Base-by-base conservation (phyloP, 2,329 filamentous ascomycete species). In the Exophiala sp. region DNA sequence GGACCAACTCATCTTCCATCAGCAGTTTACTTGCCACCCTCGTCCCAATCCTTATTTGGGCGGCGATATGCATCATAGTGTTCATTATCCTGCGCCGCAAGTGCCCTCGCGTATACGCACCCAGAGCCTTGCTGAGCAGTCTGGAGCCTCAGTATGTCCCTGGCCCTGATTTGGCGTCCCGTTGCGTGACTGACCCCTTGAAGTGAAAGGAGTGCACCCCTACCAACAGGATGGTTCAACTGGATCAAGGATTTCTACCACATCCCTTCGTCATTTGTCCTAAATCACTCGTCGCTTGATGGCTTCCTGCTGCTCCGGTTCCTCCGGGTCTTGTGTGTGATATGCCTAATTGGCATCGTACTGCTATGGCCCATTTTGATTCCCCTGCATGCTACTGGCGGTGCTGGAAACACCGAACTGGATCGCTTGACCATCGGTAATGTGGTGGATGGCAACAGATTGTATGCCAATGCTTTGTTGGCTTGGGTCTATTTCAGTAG, bases 301-400 rank as follows among this genome's bases (percentile, higher is more conserved):
- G 86, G 86, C 14, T 97, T 89, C 68, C 82, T 97, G 38, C 95
- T 94, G 66, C 75, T 97, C 18, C 87, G 91, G 14, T 95, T 91
- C 61, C 71, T 97, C 52, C 83, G 87, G 58, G 85, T 93, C 35
- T 73, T 86, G 37, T 82, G 83, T 53, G 77, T 85, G 50, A 84
- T 90, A 55, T 91, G 85, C 66, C 77, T 95, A 29, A 82, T 88
- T 3, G 93, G 91, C 42, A 87, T 85, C 61, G 70, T 79, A 57
- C 83, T 96, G 50, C 88, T 87, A 22, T 95, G 88, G 85, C 91
- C 93, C 0, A 76, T 96, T 27, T 74, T 97, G 11, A 84, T 86
- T 79, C 91, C 93, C 0, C 73, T 96, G 60, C 90, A 96, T 67
- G 81, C 81, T 41, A 95, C 88, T 0, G 93, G 91, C 10, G 84